Evolutionary conservation across 768 basidiomycete species (phyloP).

Genomic region (Hericium alpestre): DNA sequence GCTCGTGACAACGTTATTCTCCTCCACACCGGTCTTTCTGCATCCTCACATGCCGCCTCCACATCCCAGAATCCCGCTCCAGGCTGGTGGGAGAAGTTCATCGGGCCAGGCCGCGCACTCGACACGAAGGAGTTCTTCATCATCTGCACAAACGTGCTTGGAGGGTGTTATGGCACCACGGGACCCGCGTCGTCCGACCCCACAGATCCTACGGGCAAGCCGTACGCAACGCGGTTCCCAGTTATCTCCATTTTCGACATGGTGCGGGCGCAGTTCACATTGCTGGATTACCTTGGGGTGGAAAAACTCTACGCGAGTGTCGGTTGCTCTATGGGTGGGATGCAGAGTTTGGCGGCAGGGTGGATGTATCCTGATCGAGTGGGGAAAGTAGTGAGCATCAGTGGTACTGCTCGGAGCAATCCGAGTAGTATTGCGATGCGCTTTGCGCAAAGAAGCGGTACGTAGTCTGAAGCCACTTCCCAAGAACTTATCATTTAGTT

Average conservation of each 20-base stretch:
- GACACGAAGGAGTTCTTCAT: constrained; percentile 90
- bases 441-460: constrained; percentile 92
- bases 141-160: constrained; percentile 93
- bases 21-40: constrained; percentile 91
- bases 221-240: constrained; percentile 87
- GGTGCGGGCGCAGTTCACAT: constrained; percentile 83
- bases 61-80: constrained; percentile 64
- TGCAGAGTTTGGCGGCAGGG: constrained; percentile 94
- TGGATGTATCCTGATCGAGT: constrained; percentile 87
- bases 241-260: constrained; percentile 93
- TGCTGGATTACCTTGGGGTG: constrained; percentile 79
- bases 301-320: constrained; percentile 86
- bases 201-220: constrained; percentile 36
- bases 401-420: constrained; percentile 86
- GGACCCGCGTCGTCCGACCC: constrained; percentile 84
- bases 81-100: constrained; percentile 99
- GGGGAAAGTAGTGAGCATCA: constrained; percentile 85
- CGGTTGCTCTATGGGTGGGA: constrained; percentile 93
- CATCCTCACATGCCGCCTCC: constrained; percentile 88
- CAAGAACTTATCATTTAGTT: constrained; percentile 1
- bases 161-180: constrained; percentile 95
- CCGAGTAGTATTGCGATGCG: constrained; percentile 92
- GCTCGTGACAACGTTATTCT: constrained; percentile 81
- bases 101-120: constrained; percentile 87
- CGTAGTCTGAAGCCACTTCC: constrained; percentile 17